Percentiles rank a stretch among this genome's conserved stretches.
phyloP scores from a whole-genome alignment of 1,284 basidiomycete species.

The Wolfiporia cocos region DNA sequence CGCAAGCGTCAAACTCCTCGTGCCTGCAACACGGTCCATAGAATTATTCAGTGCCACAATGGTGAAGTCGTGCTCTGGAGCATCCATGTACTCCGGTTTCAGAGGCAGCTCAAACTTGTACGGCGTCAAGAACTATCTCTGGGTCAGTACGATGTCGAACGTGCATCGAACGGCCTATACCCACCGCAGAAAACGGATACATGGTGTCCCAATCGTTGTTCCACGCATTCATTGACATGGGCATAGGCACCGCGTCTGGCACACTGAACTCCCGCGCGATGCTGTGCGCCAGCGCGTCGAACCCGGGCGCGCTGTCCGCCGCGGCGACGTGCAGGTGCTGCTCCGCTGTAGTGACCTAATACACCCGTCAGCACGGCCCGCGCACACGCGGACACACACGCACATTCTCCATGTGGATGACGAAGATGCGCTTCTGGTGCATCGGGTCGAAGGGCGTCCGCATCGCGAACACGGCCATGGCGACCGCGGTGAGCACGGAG shows the following conservation, averaged over 20 bases:
- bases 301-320: slow-evolving; percentile 81
- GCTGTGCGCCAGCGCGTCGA: slow-evolving; percentile 53
- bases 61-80: slow-evolving; percentile 47
- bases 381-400: slow-evolving; percentile 20
- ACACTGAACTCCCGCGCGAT: slow-evolving; percentile 59
- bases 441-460: slow-evolving; percentile 72
- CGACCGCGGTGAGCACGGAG: slow-evolving; percentile 39
- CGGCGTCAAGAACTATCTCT: slow-evolving; percentile 63
- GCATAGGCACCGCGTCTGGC: slow-evolving; percentile 33
- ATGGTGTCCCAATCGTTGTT: slow-evolving; percentile 83
- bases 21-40: slow-evolving; percentile 52
- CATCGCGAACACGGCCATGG: slow-evolving; percentile 58
- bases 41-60: slow-evolving; percentile 59
- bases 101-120: slow-evolving; percentile 66
- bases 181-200: slow-evolving; percentile 79
- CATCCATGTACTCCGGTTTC: slow-evolving; percentile 45
- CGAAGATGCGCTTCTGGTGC: slow-evolving; percentile 87
- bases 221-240: slow-evolving; percentile 56
- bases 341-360: slow-evolving; percentile 65
- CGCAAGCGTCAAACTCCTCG: slow-evolving; percentile 65
- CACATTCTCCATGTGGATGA: slow-evolving; percentile 87
- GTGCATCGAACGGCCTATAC: slow-evolving; percentile 17
- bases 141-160: background rate
- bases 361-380: no score
- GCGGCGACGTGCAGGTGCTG: slow-evolving; percentile 80